These are phyloP conservation scores for Rhododendron vialii DNA, from an alignment of 148 eudicot species.

Conservation along the genomic window DNA sequence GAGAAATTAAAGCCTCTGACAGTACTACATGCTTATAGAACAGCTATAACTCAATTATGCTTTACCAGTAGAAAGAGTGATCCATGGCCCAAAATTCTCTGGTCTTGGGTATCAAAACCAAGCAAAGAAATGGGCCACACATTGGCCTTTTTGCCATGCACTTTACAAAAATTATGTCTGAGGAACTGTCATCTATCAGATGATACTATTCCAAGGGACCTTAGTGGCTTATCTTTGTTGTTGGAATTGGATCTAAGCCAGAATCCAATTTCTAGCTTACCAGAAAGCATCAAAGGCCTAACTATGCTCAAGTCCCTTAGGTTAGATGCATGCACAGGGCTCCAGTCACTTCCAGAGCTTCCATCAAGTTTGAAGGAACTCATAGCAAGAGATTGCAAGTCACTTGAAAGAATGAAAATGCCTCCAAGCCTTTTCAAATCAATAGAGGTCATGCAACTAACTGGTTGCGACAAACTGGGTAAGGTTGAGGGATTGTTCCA, in stretches of 20 bases:
- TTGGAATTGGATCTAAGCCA: slow-evolving; percentile 3
- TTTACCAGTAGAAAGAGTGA: background rate
- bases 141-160: background rate
- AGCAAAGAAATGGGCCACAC: background rate
- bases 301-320: background rate
- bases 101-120: background rate
- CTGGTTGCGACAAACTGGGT: slow-evolving; percentile 8
- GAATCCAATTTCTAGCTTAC: slow-evolving; percentile 6
- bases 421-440: slow-evolving; percentile 1
- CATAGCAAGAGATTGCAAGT: slow-evolving; percentile 5
- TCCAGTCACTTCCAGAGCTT: slow-evolving; percentile 15
- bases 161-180: slow-evolving; percentile 5
- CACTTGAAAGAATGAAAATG: slow-evolving; percentile 6
- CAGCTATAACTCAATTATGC: background rate
- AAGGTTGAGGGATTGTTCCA: slow-evolving; percentile 8
- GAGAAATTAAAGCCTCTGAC: background rate
- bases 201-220: slow-evolving; percentile 2
- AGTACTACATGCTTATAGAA: background rate
- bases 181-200: background rate
- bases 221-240: background rate
- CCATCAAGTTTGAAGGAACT: slow-evolving; percentile 13
- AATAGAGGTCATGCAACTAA: background rate
- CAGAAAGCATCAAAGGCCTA: slow-evolving; percentile 12
- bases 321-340: slow-evolving; percentile 7
- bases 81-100: background rate